phyloP scores from a whole-genome alignment of 1,284 basidiomycete species.

The Rhodotorula sp. region DNA sequence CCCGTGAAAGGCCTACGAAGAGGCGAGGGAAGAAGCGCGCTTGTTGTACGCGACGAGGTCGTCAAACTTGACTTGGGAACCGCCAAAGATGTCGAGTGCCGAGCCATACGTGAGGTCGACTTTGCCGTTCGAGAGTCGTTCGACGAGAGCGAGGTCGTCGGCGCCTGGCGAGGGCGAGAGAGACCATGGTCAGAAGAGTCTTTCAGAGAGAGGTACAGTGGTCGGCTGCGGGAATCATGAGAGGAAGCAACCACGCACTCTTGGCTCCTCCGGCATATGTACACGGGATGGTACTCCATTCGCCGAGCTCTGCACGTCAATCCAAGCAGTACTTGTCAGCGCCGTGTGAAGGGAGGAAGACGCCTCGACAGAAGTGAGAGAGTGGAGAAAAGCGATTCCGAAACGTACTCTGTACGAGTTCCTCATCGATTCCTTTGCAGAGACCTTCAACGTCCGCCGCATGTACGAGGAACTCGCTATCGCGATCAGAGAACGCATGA shows the following conservation, averaged over 20 bases:
- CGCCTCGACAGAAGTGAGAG: too few species aligned
- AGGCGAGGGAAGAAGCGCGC: not conserved
- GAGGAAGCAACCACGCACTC: slow-evolving; percentile 61
- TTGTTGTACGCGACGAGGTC: slow-evolving; percentile 61
- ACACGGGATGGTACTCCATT: slow-evolving; percentile 87
- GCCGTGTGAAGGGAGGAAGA: too few species aligned
- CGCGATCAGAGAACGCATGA: not conserved
- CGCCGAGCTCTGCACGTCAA: slow-evolving; percentile 68
- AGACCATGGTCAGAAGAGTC: slow-evolving; percentile 5
- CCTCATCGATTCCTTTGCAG: slow-evolving; percentile 93
- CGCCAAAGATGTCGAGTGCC: slow-evolving; percentile 84
- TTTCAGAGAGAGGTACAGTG: too few species aligned
- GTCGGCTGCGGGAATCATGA: not conserved
- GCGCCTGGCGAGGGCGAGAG: too few species aligned
- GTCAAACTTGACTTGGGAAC: slow-evolving; percentile 66
- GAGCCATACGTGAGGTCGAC: slow-evolving; percentile 97
- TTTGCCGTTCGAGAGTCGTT: slow-evolving; percentile 74
- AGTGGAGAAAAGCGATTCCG: too few species aligned
- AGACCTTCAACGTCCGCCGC: slow-evolving; percentile 97
- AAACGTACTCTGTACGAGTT: slow-evolving; percentile 69
- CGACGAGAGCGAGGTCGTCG: slow-evolving; percentile 78
- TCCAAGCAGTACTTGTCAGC: not conserved
- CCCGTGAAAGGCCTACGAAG: not conserved
- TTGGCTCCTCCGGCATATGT: slow-evolving; percentile 98
- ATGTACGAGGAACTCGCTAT: slow-evolving; percentile 90